phyloP scores from a whole-genome alignment of 164 flowering plant species.

The Berberis vulgaris region DNA sequence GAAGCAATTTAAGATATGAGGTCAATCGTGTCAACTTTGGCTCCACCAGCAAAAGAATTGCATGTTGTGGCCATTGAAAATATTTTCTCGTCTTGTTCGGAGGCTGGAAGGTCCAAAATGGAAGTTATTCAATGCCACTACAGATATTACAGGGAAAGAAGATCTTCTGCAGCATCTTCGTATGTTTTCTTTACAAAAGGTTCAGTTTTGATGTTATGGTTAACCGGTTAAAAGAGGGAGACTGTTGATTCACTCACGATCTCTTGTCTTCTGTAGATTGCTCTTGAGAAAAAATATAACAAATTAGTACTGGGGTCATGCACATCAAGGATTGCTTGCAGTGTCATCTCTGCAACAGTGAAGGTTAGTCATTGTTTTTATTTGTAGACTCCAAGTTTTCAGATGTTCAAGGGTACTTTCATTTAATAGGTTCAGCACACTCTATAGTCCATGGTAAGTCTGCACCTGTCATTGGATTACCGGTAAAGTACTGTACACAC shows the following conservation, averaged over 20 bases:
- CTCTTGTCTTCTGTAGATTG: constrained; percentile 50
- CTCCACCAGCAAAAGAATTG: constrained; percentile 59
- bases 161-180: constrained; percentile 67
- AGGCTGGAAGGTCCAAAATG: constrained; percentile 39
- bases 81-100: constrained; percentile 34
- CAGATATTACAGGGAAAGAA: constrained; percentile 84
- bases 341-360: constrained; percentile 78
- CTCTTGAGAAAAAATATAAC: constrained; percentile 67
- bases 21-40: constrained; percentile 41
- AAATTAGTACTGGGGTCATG: constrained; percentile 78
- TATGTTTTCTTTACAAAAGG: constrained; percentile 86
- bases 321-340: constrained; percentile 84
- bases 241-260: no score
- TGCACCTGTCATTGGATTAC: no score
- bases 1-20: constrained; percentile 43
- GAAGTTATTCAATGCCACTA: constrained; percentile 37
- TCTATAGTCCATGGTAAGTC: no score
- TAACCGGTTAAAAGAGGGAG: no score
- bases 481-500: no score
- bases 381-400: not conserved
- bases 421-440: no score
- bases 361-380: constrained; percentile 51
- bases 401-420: no score
- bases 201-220: constrained; percentile 18
- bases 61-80: constrained; percentile 55